Percentiles rank a stretch among this genome's conserved stretches.
Evolutionary conservation across 352 stramenopile species (phyloP).

Genomic region (Phytophthora ohioensis): DNA sequence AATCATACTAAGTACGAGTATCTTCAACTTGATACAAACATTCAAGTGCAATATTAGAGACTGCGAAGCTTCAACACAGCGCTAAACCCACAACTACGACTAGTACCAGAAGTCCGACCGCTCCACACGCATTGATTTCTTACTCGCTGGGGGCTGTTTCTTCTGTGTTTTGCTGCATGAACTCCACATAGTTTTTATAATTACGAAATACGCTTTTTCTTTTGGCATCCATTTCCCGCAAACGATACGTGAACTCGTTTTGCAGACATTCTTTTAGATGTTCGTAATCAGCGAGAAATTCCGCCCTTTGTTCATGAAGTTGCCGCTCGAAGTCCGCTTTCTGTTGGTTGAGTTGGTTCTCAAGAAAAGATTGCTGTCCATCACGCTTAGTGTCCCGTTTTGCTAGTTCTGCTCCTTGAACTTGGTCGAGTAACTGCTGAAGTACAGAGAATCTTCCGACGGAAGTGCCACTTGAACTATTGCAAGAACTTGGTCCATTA

Average conservation of each 20-base stretch:
- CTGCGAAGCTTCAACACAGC: too few relatives aligned
- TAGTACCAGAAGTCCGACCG: too few relatives aligned
- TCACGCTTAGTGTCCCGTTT: not conserved
- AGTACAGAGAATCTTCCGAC: not conserved
- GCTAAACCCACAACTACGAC: too few relatives aligned
- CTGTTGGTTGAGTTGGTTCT: not conserved
- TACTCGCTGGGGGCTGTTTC: too few relatives aligned
- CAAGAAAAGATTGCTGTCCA: not conserved
- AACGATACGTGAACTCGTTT: too few relatives aligned
- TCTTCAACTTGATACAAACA: too few relatives aligned
- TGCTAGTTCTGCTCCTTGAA: not conserved
- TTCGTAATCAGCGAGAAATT: not conserved
- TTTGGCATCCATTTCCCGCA: not conserved
- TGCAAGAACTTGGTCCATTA: not conserved
- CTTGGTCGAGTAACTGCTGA: too few relatives aligned
- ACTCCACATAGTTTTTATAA: too few relatives aligned
- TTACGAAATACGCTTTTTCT: not conserved
- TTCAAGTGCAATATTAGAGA: too few relatives aligned
- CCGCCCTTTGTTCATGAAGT: not conserved
- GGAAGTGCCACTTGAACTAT: not conserved
- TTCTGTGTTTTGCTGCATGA: too few relatives aligned
- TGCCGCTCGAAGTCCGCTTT: not conserved
- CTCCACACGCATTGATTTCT: too few relatives aligned
- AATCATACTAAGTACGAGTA: not conserved
- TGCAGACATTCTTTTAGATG: not conserved